Evolutionary conservation across 371 early-diverging fungal species (phyloP).

Genomic region (Mortierella sp.): DNA sequence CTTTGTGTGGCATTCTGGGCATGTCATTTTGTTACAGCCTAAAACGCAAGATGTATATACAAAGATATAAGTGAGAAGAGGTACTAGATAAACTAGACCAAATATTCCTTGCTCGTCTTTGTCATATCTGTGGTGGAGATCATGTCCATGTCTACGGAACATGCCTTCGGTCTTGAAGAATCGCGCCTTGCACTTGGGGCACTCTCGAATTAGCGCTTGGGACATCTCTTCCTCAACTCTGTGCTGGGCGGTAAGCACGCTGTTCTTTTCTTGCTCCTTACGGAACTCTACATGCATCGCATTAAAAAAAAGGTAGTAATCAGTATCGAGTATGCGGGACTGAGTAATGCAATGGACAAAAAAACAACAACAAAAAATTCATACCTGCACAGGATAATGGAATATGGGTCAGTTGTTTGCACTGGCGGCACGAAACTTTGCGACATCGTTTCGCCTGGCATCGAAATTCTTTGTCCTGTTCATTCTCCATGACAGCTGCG

Average conservation of each 20-base stretch:
- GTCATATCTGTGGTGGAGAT: too few relatives aligned
- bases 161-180: slow-evolving; percentile 55
- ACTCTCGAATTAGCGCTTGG: slow-evolving; percentile 62
- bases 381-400: slow-evolving; percentile 61
- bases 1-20: slow-evolving; percentile 44
- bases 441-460: slow-evolving; percentile 56
- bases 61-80: not conserved
- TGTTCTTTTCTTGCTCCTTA: slow-evolving; percentile 51
- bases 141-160: not conserved
- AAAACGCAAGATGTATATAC: not conserved
- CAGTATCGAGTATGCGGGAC: too few relatives aligned
- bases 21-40: slow-evolving; percentile 66
- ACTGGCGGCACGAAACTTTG: slow-evolving; percentile 58
- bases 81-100: too few relatives aligned
- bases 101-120: too few relatives aligned
- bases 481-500: slow-evolving; percentile 56
- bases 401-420: slow-evolving; percentile 57
- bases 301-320: not conserved
- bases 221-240: slow-evolving; percentile 66
- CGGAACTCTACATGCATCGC: slow-evolving; percentile 55
- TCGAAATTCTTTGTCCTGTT: slow-evolving; percentile 58
- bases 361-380: not conserved
- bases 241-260: slow-evolving; percentile 55
- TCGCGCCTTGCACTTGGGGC: slow-evolving; percentile 58
- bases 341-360: too few relatives aligned